These are phyloP conservation scores for Rubia yunnanensis DNA, from an alignment of 257 asterid species.

Conservation along the genomic window DNA sequence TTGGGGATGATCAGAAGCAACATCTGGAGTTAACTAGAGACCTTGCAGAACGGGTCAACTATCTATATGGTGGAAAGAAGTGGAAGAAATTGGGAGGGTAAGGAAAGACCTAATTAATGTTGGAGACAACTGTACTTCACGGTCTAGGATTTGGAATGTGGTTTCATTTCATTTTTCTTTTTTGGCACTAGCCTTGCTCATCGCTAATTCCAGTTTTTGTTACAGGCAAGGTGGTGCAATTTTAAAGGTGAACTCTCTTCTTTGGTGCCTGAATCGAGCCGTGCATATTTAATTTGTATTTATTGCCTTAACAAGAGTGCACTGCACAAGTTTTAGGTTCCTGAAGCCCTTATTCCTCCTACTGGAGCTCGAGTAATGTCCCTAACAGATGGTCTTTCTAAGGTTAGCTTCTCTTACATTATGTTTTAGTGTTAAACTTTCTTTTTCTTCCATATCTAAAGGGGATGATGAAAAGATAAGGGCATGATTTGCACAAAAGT, in stretches of 20 bases:
- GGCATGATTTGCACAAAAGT: not conserved
- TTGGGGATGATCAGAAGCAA: slow-evolving; percentile 98
- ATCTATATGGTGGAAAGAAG: slow-evolving; percentile 86
- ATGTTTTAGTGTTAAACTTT: not conserved
- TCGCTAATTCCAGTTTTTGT: slow-evolving; percentile 24
- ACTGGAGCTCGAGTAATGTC: slow-evolving; percentile 99
- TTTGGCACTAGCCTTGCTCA: slow-evolving; percentile 18
- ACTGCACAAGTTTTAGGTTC: slow-evolving; percentile 49
- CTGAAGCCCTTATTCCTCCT: slow-evolving; percentile 93
- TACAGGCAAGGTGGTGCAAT: slow-evolving; percentile 84
- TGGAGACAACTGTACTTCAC: not conserved
- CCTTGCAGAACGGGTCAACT: slow-evolving; percentile 83
- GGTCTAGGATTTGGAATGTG: not conserved
- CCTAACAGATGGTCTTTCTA: slow-evolving; percentile 95
- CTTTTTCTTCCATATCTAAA: not conserved
- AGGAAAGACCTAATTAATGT: slow-evolving; percentile 10
- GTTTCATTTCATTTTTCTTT: slow-evolving; percentile 3
- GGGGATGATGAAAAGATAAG: not conserved
- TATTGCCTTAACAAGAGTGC: slow-evolving; percentile 15
- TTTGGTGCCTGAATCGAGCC: slow-evolving; percentile 17
- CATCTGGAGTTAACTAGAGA: slow-evolving; percentile 93
- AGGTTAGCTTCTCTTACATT: slow-evolving; percentile 42
- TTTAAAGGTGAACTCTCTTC: slow-evolving; percentile 61
- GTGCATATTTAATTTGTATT: slow-evolving; percentile 3
- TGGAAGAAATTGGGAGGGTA: slow-evolving; percentile 99